Evolutionary conservation across 2,329 filamentous ascomycete species (phyloP), one percentile per base, ranked within the genome.

Genomic region (Amesomyces nigricolor): DNA sequence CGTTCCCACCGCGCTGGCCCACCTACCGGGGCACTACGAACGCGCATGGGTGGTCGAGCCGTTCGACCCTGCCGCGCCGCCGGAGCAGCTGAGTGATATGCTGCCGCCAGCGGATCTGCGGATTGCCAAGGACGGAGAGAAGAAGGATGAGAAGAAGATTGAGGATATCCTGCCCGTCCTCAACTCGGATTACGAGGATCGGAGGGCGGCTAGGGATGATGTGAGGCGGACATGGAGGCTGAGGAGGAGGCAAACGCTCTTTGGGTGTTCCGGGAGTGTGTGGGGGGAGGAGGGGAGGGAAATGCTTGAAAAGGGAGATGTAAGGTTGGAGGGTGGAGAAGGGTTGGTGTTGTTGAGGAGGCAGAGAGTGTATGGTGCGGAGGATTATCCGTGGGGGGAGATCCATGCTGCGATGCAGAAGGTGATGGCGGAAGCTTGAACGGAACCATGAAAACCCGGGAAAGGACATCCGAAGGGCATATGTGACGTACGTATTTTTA

Each of bases 1-100:
- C 19, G 47, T 63, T 2, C 63, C 63, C 2, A 14, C 47, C 9
- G 57, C 42, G 0, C 32, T 64, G 3, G 59, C 58, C 5, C 51
- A 57, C 46, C 55, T 62, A 1, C 58, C 60, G 0, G 43, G 38
- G 2, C 60, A 56, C 55, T 45, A 56, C 26, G 45, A 61, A 4
- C 57, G 61, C 2, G 60, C 56, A 2, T 64, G 64, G 62, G 46
- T 60, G 1, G 14, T 65, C 7, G 61, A 65, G 56, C 63, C 61
- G 0, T 62, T 64, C 10, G 60, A 64, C 19, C 58, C 58, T 0
- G 40, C 38, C 0, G 52, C 38, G 4, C 22, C 19, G 14, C 47
- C 53, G 4, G 58, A 60, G 26, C 30, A 40, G 13, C 43, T 48
- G 1, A 47, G 30, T 0, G 52, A 52, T 26, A 43, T 54, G 17